Percentiles rank a stretch among this genome's conserved stretches.
These are phyloP conservation scores for Trichoderma asperelloides DNA, from an alignment of 495 filamentous ascomycete genomes.

Conservation along the genomic window DNA sequence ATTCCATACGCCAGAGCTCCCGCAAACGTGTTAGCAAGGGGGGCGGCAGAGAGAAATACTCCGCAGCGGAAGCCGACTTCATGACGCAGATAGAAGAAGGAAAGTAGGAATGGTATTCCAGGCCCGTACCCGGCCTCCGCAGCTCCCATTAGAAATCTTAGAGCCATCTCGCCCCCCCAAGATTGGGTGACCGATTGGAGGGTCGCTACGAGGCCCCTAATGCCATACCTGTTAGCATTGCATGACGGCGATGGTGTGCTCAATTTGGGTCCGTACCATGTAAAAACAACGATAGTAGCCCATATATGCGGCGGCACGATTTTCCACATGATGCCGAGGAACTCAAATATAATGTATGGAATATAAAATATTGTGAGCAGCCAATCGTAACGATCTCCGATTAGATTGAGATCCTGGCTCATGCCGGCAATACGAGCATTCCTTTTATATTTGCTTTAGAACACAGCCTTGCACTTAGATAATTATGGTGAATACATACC, in stretches of 20 bases:
- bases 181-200: constrained; percentile 52
- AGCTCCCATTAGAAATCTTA: constrained; percentile 58
- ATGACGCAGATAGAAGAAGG: constrained; percentile 74
- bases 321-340: constrained; percentile 65
- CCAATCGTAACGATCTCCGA: constrained; percentile 48
- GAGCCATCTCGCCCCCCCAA: constrained; percentile 57
- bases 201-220: constrained; percentile 48
- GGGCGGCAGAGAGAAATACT: constrained; percentile 68
- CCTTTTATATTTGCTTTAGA: constrained; percentile 28
- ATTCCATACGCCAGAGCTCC: constrained; percentile 79
- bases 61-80: constrained; percentile 72
- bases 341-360: constrained; percentile 58
- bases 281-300: constrained; percentile 22
- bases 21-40: constrained; percentile 74
- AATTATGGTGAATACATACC: background rate
- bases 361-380: constrained; percentile 75
- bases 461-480: background rate
- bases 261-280: constrained; percentile 16
- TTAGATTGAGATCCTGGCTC: constrained; percentile 31
- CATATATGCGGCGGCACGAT: constrained; percentile 46
- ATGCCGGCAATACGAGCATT: constrained; percentile 54
- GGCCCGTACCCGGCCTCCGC: constrained; percentile 65
- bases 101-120: constrained; percentile 63
- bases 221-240: background rate
- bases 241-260: no score